A percentile compares a stretch with the other conserved stretches of the same genome.
These are phyloP conservation scores for Eimeria zaria DNA, from an alignment of 169 alveolate genomes.

Conservation along the genomic window DNA sequence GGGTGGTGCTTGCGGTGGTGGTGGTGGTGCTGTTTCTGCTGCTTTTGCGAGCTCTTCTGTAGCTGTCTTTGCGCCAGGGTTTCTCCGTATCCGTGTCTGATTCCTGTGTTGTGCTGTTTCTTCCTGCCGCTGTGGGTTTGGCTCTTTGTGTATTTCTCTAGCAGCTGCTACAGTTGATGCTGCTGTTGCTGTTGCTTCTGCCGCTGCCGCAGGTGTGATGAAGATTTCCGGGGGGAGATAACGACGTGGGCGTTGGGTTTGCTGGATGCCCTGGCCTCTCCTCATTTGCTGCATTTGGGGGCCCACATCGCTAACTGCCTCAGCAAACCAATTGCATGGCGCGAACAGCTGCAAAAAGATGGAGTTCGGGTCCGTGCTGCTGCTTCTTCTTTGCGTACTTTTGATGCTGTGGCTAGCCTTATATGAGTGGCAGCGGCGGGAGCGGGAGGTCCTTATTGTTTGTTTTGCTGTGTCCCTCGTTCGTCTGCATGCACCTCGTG, in stretches of 20 bases:
- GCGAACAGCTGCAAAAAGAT: conserved; percentile 72
- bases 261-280: conserved; percentile 60
- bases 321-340: conserved; percentile 64
- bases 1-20: no score
- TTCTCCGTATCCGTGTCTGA: neutral
- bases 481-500: neutral
- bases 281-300: conserved; percentile 66
- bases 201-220: conserved; percentile 59
- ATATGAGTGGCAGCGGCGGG: neutral
- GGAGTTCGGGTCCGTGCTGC: conserved; percentile 52
- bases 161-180: conserved; percentile 23
- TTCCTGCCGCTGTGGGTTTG: neutral
- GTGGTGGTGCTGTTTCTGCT: neutral
- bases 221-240: conserved; percentile 40
- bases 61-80: neutral
- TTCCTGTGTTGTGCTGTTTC: neutral
- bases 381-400: neutral
- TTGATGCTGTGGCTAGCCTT: neutral
- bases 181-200: neutral
- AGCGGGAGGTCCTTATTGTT: neutral
- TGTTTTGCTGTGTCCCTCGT: neutral
- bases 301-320: conserved; percentile 68
- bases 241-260: conserved; percentile 70
- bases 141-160: neutral
- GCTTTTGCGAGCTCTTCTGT: neutral